phyloP scores from a whole-genome alignment of 306 rosid species.

The Acacia melanoxylon region DNA sequence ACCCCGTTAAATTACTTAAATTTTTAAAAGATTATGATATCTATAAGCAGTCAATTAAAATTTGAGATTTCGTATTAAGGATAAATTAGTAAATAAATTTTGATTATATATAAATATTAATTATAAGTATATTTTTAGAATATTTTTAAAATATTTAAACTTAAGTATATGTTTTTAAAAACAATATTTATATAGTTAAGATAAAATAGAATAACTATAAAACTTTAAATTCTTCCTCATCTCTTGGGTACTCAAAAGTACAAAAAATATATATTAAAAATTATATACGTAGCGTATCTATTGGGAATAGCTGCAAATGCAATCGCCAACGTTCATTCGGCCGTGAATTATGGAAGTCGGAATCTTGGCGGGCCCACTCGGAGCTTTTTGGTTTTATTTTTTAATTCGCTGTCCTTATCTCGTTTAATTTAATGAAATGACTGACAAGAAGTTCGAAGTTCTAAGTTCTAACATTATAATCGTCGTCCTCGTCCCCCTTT shows the following conservation, averaged over 20 bases:
- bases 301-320: neutral
- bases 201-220: too few relatives aligned
- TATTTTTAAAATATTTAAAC: too few relatives aligned
- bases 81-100: too few relatives aligned
- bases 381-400: neutral
- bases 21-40: too few relatives aligned
- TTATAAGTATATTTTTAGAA: too few relatives aligned
- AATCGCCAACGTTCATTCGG: neutral
- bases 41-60: too few relatives aligned
- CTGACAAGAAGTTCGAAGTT: neutral
- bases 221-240: neutral
- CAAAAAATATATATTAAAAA: too few relatives aligned
- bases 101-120: too few relatives aligned
- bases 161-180: too few relatives aligned
- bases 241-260: neutral
- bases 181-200: too few relatives aligned
- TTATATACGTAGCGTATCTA: neutral
- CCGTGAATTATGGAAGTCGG: neutral
- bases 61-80: too few relatives aligned
- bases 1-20: too few relatives aligned
- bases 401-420: neutral
- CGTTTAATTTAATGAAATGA: neutral
- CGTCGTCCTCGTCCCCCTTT: neutral
- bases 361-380: neutral
- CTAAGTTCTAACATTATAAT: neutral